Percentiles rank a stretch among this genome's conserved stretches.
These are phyloP conservation scores for Delitschia confertaspora DNA, from an alignment of 495 filamentous ascomycete species.

Conservation along the genomic window DNA sequence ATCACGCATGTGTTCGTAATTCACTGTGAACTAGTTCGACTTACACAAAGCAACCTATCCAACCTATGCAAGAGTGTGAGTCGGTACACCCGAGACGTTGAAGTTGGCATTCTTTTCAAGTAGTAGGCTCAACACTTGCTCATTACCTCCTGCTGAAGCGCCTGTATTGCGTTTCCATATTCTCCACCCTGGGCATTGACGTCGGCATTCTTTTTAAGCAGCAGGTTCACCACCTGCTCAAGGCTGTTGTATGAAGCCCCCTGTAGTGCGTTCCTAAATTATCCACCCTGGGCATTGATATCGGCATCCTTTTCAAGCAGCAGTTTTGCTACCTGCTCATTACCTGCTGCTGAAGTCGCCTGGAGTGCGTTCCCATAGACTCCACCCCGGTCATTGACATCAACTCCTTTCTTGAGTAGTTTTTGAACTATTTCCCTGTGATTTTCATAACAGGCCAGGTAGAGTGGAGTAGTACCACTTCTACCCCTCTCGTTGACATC, in stretches of 20 bases:
- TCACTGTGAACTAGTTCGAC: too few relatives aligned
- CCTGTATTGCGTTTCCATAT: too few relatives aligned
- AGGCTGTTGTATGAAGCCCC: slow-evolving; percentile 2
- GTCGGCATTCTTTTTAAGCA: neutral
- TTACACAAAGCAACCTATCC: too few relatives aligned
- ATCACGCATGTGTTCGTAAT: too few relatives aligned
- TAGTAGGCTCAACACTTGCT: too few relatives aligned
- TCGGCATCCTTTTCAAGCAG: slow-evolving; percentile 10
- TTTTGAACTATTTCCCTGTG: neutral
- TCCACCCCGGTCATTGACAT: slow-evolving; percentile 1
- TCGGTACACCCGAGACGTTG: too few relatives aligned
- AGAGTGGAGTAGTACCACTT: slow-evolving; percentile 1
- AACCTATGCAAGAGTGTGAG: too few relatives aligned
- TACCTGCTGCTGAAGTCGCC: neutral
- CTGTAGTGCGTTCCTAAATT: slow-evolving; percentile 17
- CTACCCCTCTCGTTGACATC: slow-evolving; percentile 3
- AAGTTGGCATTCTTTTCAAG: too few relatives aligned
- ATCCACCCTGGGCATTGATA: slow-evolving; percentile 8
- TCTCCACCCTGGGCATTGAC: slow-evolving; percentile 1
- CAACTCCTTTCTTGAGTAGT: too few relatives aligned
- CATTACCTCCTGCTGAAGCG: too few relatives aligned
- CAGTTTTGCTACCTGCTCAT: slow-evolving; percentile 4
- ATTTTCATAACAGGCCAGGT: neutral
- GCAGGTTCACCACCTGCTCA: slow-evolving; percentile 1
- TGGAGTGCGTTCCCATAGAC: neutral